Evolutionary conservation across 2,329 filamentous ascomycete species (phyloP).

Genomic region (Iodosphaeria phyllophila): DNA sequence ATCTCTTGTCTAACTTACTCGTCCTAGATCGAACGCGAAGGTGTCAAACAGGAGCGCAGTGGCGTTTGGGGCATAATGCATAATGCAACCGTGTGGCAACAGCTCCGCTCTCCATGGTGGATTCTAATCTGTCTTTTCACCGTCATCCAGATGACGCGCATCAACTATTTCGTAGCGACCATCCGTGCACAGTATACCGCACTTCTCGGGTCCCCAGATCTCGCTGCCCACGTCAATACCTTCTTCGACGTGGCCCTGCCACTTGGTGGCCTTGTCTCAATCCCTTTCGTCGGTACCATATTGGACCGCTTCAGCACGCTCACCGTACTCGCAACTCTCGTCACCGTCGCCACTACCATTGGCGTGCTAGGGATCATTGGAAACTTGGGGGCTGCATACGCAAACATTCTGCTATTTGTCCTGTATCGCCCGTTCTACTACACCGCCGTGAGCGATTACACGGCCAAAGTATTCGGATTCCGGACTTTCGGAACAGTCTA

Average conservation of each 20-base stretch:
- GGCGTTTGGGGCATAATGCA: conserved; percentile 84
- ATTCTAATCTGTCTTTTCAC: conserved; percentile 70
- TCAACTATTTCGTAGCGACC: conserved; percentile 88
- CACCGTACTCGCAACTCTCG: conserved; percentile 51
- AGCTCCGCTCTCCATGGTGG: conserved; percentile 72
- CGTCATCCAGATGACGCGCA: conserved; percentile 56
- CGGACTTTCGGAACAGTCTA: conserved; percentile 89
- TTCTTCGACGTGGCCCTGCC: conserved; percentile 80
- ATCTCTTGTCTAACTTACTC: no score
- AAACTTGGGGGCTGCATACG: conserved; percentile 49
- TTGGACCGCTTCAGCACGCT: conserved; percentile 62
- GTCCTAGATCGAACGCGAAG: conserved; percentile 49
- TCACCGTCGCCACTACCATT: conserved; percentile 52
- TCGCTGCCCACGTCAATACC: conserved; percentile 54
- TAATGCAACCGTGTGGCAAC: conserved; percentile 46
- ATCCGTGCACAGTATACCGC: conserved; percentile 66
- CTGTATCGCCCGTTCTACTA: conserved; percentile 82
- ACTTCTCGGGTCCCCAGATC: conserved; percentile 42
- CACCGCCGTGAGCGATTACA: conserved; percentile 76
- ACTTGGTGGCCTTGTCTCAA: conserved; percentile 63
- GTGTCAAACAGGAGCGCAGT: conserved; percentile 47
- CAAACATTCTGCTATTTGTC: conserved; percentile 62
- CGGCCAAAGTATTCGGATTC: conserved; percentile 84
- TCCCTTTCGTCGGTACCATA: conserved; percentile 69
- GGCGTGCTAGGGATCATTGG: conserved; percentile 62